Conservation (phyloP, 1,139 yeast species). For the Trichomonascaceae sp. region DNA sequence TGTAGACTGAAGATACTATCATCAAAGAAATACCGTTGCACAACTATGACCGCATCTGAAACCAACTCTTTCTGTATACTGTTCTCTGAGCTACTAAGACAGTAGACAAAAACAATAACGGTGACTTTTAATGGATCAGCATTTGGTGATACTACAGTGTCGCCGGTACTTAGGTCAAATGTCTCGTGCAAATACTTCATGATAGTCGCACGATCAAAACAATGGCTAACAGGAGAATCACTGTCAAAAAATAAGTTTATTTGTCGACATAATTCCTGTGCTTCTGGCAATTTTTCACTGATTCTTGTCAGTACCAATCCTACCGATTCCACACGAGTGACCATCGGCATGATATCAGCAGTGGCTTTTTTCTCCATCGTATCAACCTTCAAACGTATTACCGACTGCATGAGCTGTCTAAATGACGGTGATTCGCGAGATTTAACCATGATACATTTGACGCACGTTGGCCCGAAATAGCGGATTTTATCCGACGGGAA, state of each 20-base stretch:
- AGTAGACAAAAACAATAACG: background rate
- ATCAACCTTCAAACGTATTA: background rate
- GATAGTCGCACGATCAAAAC: background rate
- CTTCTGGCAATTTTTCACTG: background rate
- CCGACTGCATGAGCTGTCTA: background rate
- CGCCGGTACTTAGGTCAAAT: background rate
- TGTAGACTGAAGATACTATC: background rate
- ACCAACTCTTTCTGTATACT: background rate
- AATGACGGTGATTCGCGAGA: background rate
- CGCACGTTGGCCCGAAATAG: background rate
- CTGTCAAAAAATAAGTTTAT: background rate
- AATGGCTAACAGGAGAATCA: background rate
- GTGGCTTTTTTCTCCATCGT: background rate
- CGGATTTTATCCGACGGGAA: background rate
- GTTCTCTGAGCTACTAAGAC: background rate
- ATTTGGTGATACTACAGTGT: background rate
- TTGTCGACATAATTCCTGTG: background rate
- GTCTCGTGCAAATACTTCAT: background rate
- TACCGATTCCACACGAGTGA: background rate
- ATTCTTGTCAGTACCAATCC: background rate
- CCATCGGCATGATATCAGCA: background rate
- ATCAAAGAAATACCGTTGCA: background rate
- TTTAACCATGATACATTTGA: background rate
- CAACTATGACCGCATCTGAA: background rate
- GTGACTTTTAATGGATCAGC: background rate